Conservation (phyloP, 2,329 filamentous ascomycete species). For the Gnomoniopsis sp. region DNA sequence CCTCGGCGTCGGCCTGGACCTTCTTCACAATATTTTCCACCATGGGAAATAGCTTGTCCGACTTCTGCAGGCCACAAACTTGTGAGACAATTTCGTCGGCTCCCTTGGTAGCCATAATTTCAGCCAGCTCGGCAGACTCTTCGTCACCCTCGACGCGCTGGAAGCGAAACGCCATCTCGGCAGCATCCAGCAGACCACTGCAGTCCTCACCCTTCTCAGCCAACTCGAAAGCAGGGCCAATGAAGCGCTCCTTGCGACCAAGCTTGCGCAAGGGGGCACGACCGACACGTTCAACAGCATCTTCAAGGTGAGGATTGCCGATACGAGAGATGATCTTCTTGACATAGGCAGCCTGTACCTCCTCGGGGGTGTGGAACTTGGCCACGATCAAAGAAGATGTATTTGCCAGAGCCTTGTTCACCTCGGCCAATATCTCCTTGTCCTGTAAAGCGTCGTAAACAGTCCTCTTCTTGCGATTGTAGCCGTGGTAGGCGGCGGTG, state of each 20-base stretch:
- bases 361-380: constrained; percentile 75
- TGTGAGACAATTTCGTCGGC: constrained; percentile 69
- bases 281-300: constrained; percentile 91
- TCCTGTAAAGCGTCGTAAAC: constrained; percentile 88
- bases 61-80: constrained; percentile 75
- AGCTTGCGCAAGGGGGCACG: constrained; percentile 93
- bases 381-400: constrained; percentile 80
- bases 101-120: constrained; percentile 71
- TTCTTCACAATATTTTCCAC: constrained; percentile 77
- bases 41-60: constrained; percentile 73
- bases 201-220: constrained; percentile 75
- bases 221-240: constrained; percentile 85
- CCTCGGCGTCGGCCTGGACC: constrained; percentile 64
- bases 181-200: constrained; percentile 71
- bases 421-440: constrained; percentile 72
- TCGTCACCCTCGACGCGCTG: constrained; percentile 91
- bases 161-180: constrained; percentile 93
- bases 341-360: constrained; percentile 83
- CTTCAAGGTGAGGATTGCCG: constrained; percentile 88
- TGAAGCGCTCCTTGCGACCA: constrained; percentile 90
- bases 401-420: constrained; percentile 77
- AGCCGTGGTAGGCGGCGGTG: constrained; percentile 91
- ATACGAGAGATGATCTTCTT: constrained; percentile 90
- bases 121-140: constrained; percentile 80
- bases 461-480: constrained; percentile 79